Evolutionary conservation across 257 asterid genomes (phyloP), one percentile per base, ranked within the genome.

Genomic region (Fraxinus anomala): DNA sequence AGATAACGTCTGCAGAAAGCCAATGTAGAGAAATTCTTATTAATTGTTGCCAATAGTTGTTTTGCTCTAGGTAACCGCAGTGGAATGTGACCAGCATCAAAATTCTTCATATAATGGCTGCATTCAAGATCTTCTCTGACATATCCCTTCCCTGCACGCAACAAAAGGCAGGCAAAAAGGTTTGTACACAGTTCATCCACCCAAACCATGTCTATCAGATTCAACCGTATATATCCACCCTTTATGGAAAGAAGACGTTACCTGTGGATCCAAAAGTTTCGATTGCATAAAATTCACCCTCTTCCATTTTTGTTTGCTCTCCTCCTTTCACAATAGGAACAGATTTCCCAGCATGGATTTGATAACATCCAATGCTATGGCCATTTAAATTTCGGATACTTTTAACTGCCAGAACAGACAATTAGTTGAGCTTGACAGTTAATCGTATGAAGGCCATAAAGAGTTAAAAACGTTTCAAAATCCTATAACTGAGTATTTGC

Each of bases 261-360:
- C 99, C 99, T 80, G 98, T 96, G 70, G 99, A 96, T 85, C 96
- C 98, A 65, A 96, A 96, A 74, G 99, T 96, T 84, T 96, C 97
- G 34, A 96, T 96, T 36, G 99, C 99, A 87, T 93, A 96, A 83
- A 90, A 90, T 83, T 96, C 99, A 73, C 99, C 98, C 91, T 96
- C 99, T 85, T 93, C 99, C 99, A 96, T 96, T 86, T 93, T 96
- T 54, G 97, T 93, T 82, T 93, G 97, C 79, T 89, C 98, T 75
- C 99, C 98, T 85, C 99, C 99, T 85, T 96, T 96, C 36, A 96
- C 98, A 44, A 90, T 96, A 24, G 99, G 99, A 81, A 96, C 99
- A 73, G 98, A 93, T 80, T 96, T 96, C n/a, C 94, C 99, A n/a
- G 96, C 99, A 77, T 96, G 99, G 82, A 96, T 96, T 86, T 96